Evolutionary conservation across 169 alveolate species (phyloP).

Genomic region (Besnoitia besnoiti): DNA sequence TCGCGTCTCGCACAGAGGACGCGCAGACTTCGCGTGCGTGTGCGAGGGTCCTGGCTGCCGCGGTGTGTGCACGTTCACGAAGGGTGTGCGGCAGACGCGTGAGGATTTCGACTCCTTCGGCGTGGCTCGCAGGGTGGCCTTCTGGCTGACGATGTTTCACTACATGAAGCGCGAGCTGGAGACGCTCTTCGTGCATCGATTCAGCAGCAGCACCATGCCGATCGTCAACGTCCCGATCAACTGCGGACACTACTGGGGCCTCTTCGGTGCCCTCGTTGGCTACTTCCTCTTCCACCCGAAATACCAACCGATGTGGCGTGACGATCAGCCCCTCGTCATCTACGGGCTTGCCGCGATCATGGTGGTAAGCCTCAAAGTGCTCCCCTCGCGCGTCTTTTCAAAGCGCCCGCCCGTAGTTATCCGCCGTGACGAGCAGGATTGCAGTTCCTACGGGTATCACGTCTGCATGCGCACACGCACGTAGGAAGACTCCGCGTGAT

Average conservation of each 20-base stretch:
- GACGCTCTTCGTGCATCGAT: slow-evolving; percentile 95
- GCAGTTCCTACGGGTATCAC: slow-evolving; percentile 70
- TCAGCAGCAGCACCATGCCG: slow-evolving; percentile 98
- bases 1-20: no score
- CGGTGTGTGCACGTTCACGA: not conserved
- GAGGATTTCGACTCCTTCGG: slow-evolving; percentile 22
- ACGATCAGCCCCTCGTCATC: slow-evolving; percentile 69
- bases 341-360: slow-evolving; percentile 74
- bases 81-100: not conserved
- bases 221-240: slow-evolving; percentile 91
- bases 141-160: slow-evolving; percentile 91
- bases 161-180: slow-evolving; percentile 97
- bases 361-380: slow-evolving; percentile 67
- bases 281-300: slow-evolving; percentile 94
- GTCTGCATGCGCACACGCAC: slow-evolving; percentile 71
- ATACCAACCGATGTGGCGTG: slow-evolving; percentile 82
- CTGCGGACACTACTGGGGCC: slow-evolving; percentile 96
- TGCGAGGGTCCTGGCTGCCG: not conserved
- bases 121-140: slow-evolving; percentile 78
- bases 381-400: not conserved
- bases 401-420: no score
- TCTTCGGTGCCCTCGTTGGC: slow-evolving; percentile 91
- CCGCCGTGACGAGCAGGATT: slow-evolving; percentile 65
- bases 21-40: no score
- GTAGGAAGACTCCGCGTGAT: not conserved